phyloP scores from a whole-genome alignment of 1,284 basidiomycete genomes.

The Schizophyllum amplum region DNA sequence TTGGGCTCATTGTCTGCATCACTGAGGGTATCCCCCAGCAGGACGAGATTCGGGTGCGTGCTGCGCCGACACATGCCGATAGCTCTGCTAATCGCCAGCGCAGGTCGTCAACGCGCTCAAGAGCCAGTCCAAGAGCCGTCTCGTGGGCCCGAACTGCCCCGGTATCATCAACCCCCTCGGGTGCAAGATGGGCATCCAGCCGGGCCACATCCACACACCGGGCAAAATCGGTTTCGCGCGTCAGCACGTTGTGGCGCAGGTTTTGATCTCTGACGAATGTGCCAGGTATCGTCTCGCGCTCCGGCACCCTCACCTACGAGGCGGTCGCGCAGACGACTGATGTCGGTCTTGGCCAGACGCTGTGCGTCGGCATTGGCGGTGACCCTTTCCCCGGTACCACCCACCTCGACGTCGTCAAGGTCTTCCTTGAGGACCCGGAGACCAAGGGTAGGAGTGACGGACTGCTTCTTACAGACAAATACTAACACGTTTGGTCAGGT shows the following conservation, averaged over 20 bases:
- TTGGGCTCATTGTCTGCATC: constrained; percentile 93
- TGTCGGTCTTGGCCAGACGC: constrained; percentile 93
- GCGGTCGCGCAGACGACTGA: constrained; percentile 92
- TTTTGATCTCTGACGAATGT: constrained; percentile 10
- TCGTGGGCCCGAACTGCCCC: constrained; percentile 97
- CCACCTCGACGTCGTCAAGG: constrained; percentile 93
- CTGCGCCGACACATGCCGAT: constrained; percentile 9
- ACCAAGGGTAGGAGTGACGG: constrained; percentile 67
- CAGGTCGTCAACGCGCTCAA: constrained; percentile 91
- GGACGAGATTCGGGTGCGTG: constrained; percentile 81
- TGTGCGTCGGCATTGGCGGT: constrained; percentile 97
- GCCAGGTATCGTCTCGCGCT: constrained; percentile 92
- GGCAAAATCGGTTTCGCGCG: constrained; percentile 78
- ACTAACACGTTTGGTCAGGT: constrained; percentile 34
- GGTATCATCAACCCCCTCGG: constrained; percentile 96
- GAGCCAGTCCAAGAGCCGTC: constrained; percentile 89
- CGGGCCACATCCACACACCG: constrained; percentile 94
- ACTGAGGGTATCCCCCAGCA: constrained; percentile 96
- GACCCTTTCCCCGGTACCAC: constrained; percentile 98
- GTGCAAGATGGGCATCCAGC: constrained; percentile 99
- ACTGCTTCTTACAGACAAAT: background rate
- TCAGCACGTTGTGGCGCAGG: background rate
- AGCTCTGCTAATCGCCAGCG: constrained; percentile 1
- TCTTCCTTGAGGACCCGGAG: constrained; percentile 90
- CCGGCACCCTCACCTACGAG: constrained; percentile 91